Evolutionary conservation across 495 filamentous ascomycete species (phyloP).

Genomic region (Penicillium arizonense): DNA sequence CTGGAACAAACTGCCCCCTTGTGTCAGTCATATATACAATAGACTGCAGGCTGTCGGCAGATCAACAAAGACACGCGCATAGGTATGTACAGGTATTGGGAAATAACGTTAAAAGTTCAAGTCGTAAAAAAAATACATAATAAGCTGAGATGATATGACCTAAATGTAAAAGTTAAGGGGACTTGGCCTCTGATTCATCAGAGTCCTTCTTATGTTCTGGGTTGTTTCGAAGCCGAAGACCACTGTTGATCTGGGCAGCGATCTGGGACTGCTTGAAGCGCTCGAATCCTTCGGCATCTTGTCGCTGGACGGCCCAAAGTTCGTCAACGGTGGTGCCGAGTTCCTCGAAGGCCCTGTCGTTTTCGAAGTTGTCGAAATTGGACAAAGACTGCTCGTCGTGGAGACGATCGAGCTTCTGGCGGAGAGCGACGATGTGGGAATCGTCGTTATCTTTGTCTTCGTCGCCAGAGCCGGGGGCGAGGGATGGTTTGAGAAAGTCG

Average conservation of each 20-base stretch:
- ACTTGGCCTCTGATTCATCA: conserved; percentile 10
- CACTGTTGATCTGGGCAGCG: conserved; percentile 60
- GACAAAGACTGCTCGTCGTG: conserved; percentile 55
- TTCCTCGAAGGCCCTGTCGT: conserved; percentile 59
- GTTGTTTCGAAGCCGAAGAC: conserved; percentile 14
- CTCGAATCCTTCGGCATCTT: conserved; percentile 61
- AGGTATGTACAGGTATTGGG: conserved; percentile 2
- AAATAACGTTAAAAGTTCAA: not conserved
- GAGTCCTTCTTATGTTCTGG: conserved; percentile 5
- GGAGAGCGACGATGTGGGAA: conserved; percentile 56
- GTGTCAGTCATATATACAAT: conserved; percentile 6
- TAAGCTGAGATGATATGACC: not conserved
- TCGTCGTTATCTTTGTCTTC: conserved; percentile 52
- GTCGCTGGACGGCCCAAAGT: conserved; percentile 48
- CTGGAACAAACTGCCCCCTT: not conserved
- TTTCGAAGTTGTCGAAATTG: conserved; percentile 53
- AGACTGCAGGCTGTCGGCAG: not conserved
- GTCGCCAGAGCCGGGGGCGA: conserved; percentile 27
- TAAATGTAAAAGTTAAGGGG: conserved; percentile 1
- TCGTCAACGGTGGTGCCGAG: conserved; percentile 55
- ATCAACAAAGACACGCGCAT: not conserved
- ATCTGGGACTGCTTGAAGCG: conserved; percentile 66
- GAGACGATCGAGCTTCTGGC: conserved; percentile 62
- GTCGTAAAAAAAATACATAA: not conserved
- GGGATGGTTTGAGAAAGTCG: conserved; percentile 55